Base-by-base conservation (phyloP, 169 alveolate genomes). In the Besnoitia besnoiti region DNA sequence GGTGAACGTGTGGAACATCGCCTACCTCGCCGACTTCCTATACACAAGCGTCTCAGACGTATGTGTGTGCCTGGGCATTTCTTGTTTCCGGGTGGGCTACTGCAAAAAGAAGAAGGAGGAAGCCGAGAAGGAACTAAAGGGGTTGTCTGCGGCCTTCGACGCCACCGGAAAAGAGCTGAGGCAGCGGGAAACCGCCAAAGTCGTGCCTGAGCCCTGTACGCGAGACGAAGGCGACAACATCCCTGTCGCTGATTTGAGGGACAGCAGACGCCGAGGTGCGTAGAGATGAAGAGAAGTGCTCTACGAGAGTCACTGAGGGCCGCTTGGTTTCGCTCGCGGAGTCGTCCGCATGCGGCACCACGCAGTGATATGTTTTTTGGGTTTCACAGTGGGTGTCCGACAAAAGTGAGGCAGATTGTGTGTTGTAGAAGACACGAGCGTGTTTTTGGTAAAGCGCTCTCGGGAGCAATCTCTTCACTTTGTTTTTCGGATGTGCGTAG, bases 1-100 rank as follows among this genome's bases (percentile, higher is more conserved):
- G 44, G 94, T 84, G 35, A 76, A 91, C 87, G 4, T 62, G 12
- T 91, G 87, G 76, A 91, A 91, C 62, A 21, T 85, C 50, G 24
- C 61, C 27, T 91, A 91, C 46, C 87, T 91, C 27, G 88, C 90
- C 33, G 94, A 91, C 80, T 91, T 91, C 79, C 85, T 82, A 4
- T 84, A 62, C 87, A 91, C 94, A 27, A 89, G 59, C 49, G 94
- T 91, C 21, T 61, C 91, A 16, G 94, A 91, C 76, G 87, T 91
- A 19, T 91, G 94, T 30, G 47, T 46, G n/a, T 79, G 85, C 12
- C 40, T 91, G 35, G 89, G 49, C 14, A 91, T 82, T 16, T 33
- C 91, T 0, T 91, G 94, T 39, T 91, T 91, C 61, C 87, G 87
- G 35, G 87, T 77, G 62, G 59, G 40, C 8, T 27, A 27, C 19